These are phyloP conservation scores for Xerocomellus dryophilus DNA, from an alignment of 768 basidiomycete species.

Conservation along the genomic window DNA sequence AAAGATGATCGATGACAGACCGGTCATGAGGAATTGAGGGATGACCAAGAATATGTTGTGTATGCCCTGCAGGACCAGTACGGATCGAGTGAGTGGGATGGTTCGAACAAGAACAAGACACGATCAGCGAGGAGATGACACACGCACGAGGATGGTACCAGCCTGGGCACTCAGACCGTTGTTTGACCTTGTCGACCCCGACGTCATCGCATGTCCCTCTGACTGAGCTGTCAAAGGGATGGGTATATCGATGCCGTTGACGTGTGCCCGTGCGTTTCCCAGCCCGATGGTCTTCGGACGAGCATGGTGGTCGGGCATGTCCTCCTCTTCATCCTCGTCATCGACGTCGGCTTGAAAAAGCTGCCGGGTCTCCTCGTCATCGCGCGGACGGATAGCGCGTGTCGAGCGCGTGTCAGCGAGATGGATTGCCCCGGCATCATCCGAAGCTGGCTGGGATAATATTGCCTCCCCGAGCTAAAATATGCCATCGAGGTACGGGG, in stretches of 20 bases:
- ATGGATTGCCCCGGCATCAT: constrained; percentile 37
- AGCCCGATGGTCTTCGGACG: constrained; percentile 30
- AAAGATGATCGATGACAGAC: constrained; percentile 81
- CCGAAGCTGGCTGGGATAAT: constrained; percentile 53
- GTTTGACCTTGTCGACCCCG: constrained; percentile 3
- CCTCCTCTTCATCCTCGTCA: constrained; percentile 24
- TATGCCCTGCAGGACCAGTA: constrained; percentile 60
- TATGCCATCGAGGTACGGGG: constrained; percentile 5
- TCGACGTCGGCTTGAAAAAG: constrained; percentile 23
- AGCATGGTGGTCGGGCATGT: constrained; percentile 2
- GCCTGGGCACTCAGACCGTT: constrained; percentile 71
- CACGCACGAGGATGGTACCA: constrained; percentile 77
- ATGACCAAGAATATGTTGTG: constrained; percentile 94
- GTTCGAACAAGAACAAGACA: background rate
- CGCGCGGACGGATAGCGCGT: constrained; percentile 3
- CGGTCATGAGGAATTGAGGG: constrained; percentile 92
- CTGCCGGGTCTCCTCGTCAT: constrained; percentile 25
- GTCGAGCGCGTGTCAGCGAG: constrained; percentile 37
- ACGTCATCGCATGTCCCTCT: constrained; percentile 3
- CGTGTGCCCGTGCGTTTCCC: constrained; percentile 45
- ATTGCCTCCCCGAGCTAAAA: constrained; percentile 86
- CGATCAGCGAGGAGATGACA: background rate
- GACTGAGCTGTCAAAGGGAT: constrained; percentile 11
- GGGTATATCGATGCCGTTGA: constrained; percentile 47
- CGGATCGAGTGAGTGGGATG: background rate